phyloP scores from a whole-genome alignment of 208 protist genomes.

The Lotmaria passim region DNA sequence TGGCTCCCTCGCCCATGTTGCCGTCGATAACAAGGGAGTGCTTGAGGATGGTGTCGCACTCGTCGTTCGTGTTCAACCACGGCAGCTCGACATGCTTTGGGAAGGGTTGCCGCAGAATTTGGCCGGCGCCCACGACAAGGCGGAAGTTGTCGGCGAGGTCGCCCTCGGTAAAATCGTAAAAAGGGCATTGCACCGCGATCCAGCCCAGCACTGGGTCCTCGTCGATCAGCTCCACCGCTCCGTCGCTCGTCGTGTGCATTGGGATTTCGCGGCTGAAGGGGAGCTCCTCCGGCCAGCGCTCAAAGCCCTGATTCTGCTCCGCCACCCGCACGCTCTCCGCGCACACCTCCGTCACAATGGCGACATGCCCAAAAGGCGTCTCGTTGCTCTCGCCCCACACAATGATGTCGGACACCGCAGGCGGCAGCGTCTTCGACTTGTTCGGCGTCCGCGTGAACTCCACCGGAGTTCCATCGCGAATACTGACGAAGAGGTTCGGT shows the following conservation, averaged over 20 bases:
- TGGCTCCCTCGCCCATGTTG: conserved; percentile 35
- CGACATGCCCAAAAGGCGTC: conserved; percentile 66
- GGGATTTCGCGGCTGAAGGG: conserved; percentile 62
- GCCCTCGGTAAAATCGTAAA: conserved; percentile 54
- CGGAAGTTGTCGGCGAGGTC: conserved; percentile 70
- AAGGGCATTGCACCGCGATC: conserved; percentile 48
- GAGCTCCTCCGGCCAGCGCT: conserved; percentile 47
- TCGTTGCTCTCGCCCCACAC: conserved; percentile 57
- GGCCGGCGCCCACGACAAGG: conserved; percentile 43
- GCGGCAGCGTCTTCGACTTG: conserved; percentile 29
- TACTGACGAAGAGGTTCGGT: conserved; percentile 31
- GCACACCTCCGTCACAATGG: conserved; percentile 52
- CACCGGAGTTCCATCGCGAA: conserved; percentile 36
- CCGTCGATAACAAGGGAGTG: conserved; percentile 49
- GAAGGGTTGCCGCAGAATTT: conserved; percentile 56
- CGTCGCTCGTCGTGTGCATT: conserved; percentile 26
- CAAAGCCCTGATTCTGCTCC: conserved; percentile 79
- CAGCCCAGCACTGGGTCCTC: conserved; percentile 68
- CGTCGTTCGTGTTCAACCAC: conserved; percentile 49
- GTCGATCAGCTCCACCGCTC: conserved; percentile 47
- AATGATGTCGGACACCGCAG: conserved; percentile 57
- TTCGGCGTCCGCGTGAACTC: conserved; percentile 41
- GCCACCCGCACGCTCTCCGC: conserved; percentile 46
- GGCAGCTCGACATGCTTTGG: conserved; percentile 50
- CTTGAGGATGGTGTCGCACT: conserved; percentile 69